These are phyloP conservation scores for Fragilariopsis cylindrus DNA, from an alignment of 108 stramenopile genomes.

Conservation along the genomic window DNA sequence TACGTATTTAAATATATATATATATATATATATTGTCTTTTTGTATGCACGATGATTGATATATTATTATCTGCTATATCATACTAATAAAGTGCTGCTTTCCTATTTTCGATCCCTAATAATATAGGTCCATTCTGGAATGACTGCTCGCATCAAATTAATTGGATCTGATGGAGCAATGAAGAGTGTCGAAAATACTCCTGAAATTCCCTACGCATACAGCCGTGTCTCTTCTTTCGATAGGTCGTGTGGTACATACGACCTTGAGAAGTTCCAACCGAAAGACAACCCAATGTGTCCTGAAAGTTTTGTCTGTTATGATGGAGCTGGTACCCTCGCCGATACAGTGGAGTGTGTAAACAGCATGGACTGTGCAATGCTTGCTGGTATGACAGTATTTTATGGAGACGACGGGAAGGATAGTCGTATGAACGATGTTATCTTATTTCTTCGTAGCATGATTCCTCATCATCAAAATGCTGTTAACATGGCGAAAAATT, in stretches of 20 bases:
- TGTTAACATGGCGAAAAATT: constrained; percentile 89
- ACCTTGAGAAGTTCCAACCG: constrained; percentile 39
- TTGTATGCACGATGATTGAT: neutral
- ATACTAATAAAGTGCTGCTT: neutral
- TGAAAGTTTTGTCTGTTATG: constrained; percentile 47
- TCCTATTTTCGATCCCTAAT: too few relatives aligned
- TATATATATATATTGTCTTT: neutral
- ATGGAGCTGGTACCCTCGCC: constrained; percentile 17
- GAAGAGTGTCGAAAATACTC: constrained; percentile 27
- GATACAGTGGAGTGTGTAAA: constrained; percentile 58
- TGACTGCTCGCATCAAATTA: constrained; percentile 76
- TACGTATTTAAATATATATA: constrained; percentile 27
- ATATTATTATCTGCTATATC: constrained; percentile 6
- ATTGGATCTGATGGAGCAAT: constrained; percentile 44
- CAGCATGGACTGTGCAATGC: constrained; percentile 75
- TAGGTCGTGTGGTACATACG: constrained; percentile 67
- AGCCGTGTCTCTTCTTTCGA: constrained; percentile 50
- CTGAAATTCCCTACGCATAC: constrained; percentile 58
- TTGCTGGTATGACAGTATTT: constrained; percentile 56
- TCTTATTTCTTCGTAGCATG: constrained; percentile 86
- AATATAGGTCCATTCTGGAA: constrained; percentile 59
- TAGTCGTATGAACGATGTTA: constrained; percentile 5
- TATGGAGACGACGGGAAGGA: constrained; percentile 32
- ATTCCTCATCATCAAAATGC: constrained; percentile 94
- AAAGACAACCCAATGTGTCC: constrained; percentile 48